Conservation (phyloP, 2,329 filamentous ascomycete genomes). For the Macroventuria anomochaeta region DNA sequence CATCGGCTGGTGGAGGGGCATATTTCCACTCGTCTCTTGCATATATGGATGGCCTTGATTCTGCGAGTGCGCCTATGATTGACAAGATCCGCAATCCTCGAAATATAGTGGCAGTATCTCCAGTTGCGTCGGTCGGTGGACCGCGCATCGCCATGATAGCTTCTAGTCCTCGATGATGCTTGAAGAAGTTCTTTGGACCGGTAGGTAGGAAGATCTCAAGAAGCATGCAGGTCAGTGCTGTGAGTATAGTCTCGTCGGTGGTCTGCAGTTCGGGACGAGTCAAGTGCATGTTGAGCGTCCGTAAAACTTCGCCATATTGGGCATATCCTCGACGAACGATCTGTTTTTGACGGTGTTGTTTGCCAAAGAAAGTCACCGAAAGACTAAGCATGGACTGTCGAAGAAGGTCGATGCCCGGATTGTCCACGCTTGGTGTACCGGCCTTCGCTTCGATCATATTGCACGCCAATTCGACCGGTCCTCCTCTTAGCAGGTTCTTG, state of each 20-base stretch:
- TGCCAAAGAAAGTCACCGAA: constrained; percentile 35
- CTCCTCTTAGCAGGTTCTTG: constrained; percentile 34
- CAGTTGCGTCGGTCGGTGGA: constrained; percentile 20
- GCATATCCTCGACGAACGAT: constrained; percentile 31
- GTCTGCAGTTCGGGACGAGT: constrained; percentile 25
- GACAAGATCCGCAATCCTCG: constrained; percentile 30
- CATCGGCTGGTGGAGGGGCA: constrained; percentile 16
- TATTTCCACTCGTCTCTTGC: constrained; percentile 34
- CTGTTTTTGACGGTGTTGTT: constrained; percentile 27
- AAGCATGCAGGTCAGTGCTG: constrained; percentile 35
- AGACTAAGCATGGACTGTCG: constrained; percentile 34
- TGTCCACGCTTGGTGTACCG: not conserved
- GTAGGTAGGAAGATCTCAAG: constrained; percentile 39
- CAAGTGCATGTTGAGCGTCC: constrained; percentile 32
- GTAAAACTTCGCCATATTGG: constrained; percentile 34
- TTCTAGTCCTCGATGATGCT: constrained; percentile 39
- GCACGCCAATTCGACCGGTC: constrained; percentile 35
- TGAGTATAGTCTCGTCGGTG: constrained; percentile 34
- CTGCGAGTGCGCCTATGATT: constrained; percentile 32
- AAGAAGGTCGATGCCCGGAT: constrained; percentile 28
- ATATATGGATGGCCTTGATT: constrained; percentile 28
- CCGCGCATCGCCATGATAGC: constrained; percentile 34
- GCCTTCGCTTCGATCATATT: constrained; percentile 25
- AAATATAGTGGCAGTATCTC: constrained; percentile 24
- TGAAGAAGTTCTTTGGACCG: constrained; percentile 35